phyloP scores from a whole-genome alignment of 2,329 filamentous ascomycete species.

The Zymoseptoria brevis region DNA sequence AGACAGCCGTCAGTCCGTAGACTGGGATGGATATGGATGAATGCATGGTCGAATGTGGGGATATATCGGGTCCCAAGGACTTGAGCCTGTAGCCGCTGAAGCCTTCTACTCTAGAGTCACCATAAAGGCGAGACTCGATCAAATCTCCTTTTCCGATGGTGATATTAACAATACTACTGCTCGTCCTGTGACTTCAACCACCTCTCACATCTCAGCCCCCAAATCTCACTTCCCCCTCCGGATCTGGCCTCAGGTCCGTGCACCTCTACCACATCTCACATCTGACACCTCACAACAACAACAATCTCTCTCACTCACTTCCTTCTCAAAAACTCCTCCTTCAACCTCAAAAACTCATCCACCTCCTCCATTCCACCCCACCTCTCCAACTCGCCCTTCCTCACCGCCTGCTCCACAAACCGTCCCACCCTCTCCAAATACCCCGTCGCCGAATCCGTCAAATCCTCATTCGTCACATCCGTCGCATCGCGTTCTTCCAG shows the following conservation, averaged over 20 bases:
- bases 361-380: conserved; percentile 25
- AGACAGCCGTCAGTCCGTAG: neutral
- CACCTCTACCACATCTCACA: neutral
- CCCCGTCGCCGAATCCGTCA: conserved; percentile 31
- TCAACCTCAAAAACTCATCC: conserved; percentile 23
- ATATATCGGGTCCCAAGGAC: neutral
- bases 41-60: neutral
- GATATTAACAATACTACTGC: neutral
- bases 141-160: neutral
- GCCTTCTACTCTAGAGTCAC: neutral
- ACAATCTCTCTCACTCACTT: conserved; percentile 1
- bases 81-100: too few species aligned
- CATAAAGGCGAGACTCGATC: neutral
- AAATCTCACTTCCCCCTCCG: neutral
- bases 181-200: neutral
- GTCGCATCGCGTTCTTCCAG: conserved; percentile 36
- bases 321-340: conserved; percentile 18
- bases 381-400: conserved; percentile 17
- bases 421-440: conserved; percentile 25
- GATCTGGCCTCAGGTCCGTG: neutral
- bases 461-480: conserved; percentile 39
- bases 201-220: neutral
- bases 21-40: neutral
- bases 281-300: neutral
- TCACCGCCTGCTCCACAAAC: conserved; percentile 23